A percentile compares a stretch with the other conserved stretches of the same genome.
These are phyloP conservation scores for Hondaea fermentalgiana DNA, from an alignment of 108 stramenopile species.

Conservation along the genomic window DNA sequence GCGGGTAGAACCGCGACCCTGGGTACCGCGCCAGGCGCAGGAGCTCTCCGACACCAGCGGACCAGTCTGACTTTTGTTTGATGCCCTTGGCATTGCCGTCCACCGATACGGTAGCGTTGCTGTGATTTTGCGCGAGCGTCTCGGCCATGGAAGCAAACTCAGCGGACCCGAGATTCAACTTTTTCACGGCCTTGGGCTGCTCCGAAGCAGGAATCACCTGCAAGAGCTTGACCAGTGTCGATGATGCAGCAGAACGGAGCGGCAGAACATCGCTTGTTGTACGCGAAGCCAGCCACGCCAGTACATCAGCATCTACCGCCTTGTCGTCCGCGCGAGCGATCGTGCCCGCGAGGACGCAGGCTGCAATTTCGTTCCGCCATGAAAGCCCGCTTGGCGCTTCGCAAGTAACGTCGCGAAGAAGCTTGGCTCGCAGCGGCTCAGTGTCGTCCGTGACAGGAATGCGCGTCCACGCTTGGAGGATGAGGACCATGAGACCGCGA, in stretches of 20 bases:
- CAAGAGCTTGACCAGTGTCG: background rate
- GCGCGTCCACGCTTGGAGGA: background rate
- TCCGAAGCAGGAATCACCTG: background rate
- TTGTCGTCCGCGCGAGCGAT: background rate
- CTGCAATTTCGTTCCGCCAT: background rate
- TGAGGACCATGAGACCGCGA: background rate
- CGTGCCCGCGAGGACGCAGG: background rate
- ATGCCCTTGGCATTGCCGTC: background rate
- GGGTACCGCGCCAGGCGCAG: background rate
- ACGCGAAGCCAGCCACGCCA: background rate
- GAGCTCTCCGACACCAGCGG: background rate
- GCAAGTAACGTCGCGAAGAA: background rate
- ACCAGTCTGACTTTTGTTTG: slow-evolving; percentile 3
- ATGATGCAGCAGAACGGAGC: background rate
- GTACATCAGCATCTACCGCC: background rate
- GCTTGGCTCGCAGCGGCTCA: background rate
- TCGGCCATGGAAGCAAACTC: background rate
- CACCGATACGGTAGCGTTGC: background rate
- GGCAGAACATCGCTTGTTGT: background rate
- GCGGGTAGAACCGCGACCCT: background rate
- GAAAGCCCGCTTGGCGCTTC: background rate
- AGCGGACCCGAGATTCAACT: background rate
- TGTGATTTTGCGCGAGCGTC: background rate
- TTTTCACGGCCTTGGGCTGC: background rate
- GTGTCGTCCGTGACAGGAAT: background rate